phyloP scores from a whole-genome alignment of 129 eudicot genomes.

The Rutidosis leptorrhynchoides region DNA sequence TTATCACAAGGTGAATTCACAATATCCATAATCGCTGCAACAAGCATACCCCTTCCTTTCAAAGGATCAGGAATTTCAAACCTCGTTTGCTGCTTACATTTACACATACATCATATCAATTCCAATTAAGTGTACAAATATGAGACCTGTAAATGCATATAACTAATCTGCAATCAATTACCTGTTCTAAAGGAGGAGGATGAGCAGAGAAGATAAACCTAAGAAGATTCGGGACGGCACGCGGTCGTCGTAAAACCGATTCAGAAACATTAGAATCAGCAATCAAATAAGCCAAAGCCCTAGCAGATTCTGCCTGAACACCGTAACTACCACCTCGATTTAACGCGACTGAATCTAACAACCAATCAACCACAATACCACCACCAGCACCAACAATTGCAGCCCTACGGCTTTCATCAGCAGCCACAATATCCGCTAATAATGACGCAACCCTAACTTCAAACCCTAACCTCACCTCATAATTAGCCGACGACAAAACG shows the following conservation, averaged over 20 bases:
- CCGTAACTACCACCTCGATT: conserved; percentile 41
- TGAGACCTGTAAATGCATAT: background rate
- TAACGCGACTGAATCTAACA: conserved; percentile 70
- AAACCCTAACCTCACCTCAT: conserved; percentile 82
- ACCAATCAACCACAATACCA: conserved; percentile 88
- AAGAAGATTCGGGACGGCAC: conserved; percentile 64
- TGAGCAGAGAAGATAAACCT: conserved; percentile 82
- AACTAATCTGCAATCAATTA: background rate
- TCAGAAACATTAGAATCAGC: conserved; percentile 71
- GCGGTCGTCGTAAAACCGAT: conserved; percentile 62
- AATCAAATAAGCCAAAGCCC: conserved; percentile 93
- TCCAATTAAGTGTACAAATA: conserved; percentile 16
- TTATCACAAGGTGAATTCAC: conserved; percentile 81
- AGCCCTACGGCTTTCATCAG: conserved; percentile 64
- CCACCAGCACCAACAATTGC: conserved; percentile 88
- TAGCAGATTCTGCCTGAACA: conserved; percentile 79
- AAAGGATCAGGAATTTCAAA: conserved; percentile 68
- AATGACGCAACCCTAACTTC: conserved; percentile 88
- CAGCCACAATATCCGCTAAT: conserved; percentile 94
- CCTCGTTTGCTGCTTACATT: conserved; percentile 63
- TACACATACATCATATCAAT: conserved; percentile 42
- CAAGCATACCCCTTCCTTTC: conserved; percentile 98
- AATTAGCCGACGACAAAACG: conserved; percentile 69
- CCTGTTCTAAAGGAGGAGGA: conserved; percentile 40
- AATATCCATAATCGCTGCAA: conserved; percentile 96